Percentiles rank a stretch among this genome's conserved stretches.
These are phyloP conservation scores for Nitzschia sp. DNA, from an alignment of 108 stramenopile species.

Conservation along the genomic window DNA sequence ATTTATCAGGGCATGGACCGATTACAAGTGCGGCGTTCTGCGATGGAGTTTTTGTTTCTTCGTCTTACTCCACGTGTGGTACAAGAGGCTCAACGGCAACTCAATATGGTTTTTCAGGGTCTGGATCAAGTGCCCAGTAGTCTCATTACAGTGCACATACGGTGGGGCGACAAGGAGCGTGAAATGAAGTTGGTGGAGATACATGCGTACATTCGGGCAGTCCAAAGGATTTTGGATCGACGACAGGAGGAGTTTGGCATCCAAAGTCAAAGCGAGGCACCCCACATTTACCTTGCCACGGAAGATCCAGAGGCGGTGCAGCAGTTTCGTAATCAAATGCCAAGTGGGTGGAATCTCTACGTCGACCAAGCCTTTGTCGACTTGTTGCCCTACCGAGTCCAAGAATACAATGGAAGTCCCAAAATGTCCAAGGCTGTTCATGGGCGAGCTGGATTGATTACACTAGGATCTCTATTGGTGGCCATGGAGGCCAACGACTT, in stretches of 20 bases:
- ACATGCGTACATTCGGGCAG: slow-evolving; percentile 40
- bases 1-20: not conserved
- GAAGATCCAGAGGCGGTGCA: slow-evolving; percentile 53
- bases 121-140: slow-evolving; percentile 29
- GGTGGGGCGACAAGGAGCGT: slow-evolving; percentile 53
- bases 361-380: slow-evolving; percentile 41
- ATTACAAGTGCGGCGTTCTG: not conserved
- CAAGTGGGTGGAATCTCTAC: slow-evolving; percentile 44
- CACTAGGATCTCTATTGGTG: slow-evolving; percentile 54
- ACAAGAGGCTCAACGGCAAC: slow-evolving; percentile 54
- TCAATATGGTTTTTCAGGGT: slow-evolving; percentile 43
- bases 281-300: slow-evolving; percentile 47
- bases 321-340: slow-evolving; percentile 25
- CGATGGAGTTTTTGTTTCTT: slow-evolving; percentile 51
- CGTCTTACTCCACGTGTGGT: slow-evolving; percentile 29
- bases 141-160: slow-evolving; percentile 67
- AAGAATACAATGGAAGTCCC: slow-evolving; percentile 18
- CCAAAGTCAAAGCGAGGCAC: not conserved
- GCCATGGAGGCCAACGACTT: slow-evolving; percentile 64
- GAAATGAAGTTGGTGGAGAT: slow-evolving; percentile 58
- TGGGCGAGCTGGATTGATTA: slow-evolving; percentile 40
- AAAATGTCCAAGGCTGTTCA: slow-evolving; percentile 16
- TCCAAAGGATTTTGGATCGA: slow-evolving; percentile 30
- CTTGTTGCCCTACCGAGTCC: slow-evolving; percentile 9
- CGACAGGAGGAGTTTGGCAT: slow-evolving; percentile 3